Conservation (phyloP, 2,329 filamentous ascomycete species). For the Rosellinia necatrix region DNA sequence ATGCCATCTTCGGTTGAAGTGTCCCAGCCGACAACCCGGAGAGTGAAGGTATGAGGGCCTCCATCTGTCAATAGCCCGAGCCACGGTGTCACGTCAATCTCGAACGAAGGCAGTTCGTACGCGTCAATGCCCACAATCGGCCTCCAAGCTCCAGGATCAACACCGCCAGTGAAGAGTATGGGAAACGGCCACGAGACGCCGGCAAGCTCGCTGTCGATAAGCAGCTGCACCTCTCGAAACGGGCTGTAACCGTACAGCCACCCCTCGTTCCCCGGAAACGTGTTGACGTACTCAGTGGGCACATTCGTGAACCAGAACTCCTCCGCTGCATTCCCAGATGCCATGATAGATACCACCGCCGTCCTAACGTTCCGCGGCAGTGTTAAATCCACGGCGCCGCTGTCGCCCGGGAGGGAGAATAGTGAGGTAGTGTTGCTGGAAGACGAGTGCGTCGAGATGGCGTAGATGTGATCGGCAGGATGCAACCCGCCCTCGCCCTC, state of each 20-base stretch:
- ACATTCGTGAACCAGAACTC: constrained; percentile 76
- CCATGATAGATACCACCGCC: constrained; percentile 65
- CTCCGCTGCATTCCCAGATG: constrained; percentile 67
- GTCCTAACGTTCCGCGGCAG: constrained; percentile 62
- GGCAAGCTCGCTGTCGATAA: constrained; percentile 65
- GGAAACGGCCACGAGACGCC: constrained; percentile 73
- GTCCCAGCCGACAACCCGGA: constrained; percentile 39
- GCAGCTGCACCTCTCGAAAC: constrained; percentile 69
- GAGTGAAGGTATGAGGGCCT: constrained; percentile 47
- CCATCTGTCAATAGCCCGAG: constrained; percentile 63
- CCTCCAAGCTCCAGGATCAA: constrained; percentile 71
- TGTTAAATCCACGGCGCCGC: constrained; percentile 51
- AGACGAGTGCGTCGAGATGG: constrained; percentile 51
- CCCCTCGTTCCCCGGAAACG: constrained; percentile 56
- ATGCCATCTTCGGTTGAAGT: constrained; percentile 48
- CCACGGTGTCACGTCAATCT: constrained; percentile 71
- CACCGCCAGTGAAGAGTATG: constrained; percentile 70
- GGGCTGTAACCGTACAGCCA: constrained; percentile 64
- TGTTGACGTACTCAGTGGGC: constrained; percentile 57
- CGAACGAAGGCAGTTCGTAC: constrained; percentile 68
- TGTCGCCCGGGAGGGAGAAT: constrained; percentile 59
- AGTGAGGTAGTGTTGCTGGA: constrained; percentile 54
- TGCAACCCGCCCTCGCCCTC: constrained; percentile 32
- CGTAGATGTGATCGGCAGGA: constrained; percentile 39
- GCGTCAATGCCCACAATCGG: constrained; percentile 71